phyloP scores from a whole-genome alignment of 2,329 filamentous ascomycete genomes.

The Fusarium foetens region DNA sequence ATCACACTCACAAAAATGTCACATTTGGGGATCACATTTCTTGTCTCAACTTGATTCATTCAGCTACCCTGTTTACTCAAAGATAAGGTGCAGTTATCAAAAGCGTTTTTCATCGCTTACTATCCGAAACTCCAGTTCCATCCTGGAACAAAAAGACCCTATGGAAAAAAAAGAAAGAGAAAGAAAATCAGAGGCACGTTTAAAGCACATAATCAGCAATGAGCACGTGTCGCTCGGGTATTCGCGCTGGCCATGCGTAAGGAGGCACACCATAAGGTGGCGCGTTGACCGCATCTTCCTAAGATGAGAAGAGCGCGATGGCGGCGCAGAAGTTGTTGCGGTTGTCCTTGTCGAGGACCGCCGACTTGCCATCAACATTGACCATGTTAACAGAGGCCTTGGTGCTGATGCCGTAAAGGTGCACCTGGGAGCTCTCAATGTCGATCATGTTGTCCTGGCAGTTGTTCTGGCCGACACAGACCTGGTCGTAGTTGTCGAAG shows the following conservation, averaged over 20 bases:
- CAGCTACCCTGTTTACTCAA: slow-evolving; percentile 19
- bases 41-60: slow-evolving; percentile 28
- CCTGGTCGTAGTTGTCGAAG: slow-evolving; percentile 83
- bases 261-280: slow-evolving; percentile 6
- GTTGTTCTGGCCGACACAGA: slow-evolving; percentile 72
- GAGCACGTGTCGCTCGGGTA: slow-evolving; percentile 11
- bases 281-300: slow-evolving; percentile 12
- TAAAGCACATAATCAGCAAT: background rate
- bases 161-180: slow-evolving; percentile 23
- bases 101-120: slow-evolving; percentile 14
- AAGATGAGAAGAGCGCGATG: slow-evolving; percentile 55
- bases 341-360: slow-evolving; percentile 69
- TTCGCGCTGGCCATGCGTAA: slow-evolving; percentile 12
- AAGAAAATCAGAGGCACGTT: slow-evolving; percentile 24
- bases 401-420: slow-evolving; percentile 76
- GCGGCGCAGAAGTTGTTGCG: slow-evolving; percentile 73
- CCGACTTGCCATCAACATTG: slow-evolving; percentile 65
- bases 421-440: slow-evolving; percentile 73
- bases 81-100: slow-evolving; percentile 7
- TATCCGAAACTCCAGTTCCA: slow-evolving; percentile 40
- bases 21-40: background rate
- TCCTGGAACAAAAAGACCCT: slow-evolving; percentile 27
- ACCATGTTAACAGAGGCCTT: slow-evolving; percentile 82
- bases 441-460: slow-evolving; percentile 84
- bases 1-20: background rate